These are phyloP conservation scores for Meyerozyma smithsonii DNA, from an alignment of 1,139 yeast genomes.

Conservation along the genomic window DNA sequence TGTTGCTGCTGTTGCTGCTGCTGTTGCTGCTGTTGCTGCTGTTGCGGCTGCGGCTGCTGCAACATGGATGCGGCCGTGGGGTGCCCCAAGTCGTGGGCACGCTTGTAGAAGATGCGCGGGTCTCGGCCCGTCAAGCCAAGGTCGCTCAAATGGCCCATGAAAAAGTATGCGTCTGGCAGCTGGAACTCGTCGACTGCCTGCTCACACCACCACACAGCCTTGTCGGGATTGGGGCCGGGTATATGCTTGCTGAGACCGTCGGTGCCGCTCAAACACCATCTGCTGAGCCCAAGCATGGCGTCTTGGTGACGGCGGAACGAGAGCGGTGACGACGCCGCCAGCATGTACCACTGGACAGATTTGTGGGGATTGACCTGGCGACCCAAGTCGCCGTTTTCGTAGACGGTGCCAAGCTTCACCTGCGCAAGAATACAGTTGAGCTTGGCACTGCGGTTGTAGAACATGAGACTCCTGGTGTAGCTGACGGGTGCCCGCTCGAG, in stretches of 20 bases:
- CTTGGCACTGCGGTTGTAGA: constrained; percentile 74
- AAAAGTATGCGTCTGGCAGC: constrained; percentile 75
- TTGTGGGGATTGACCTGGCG: constrained; percentile 63
- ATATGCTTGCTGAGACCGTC: constrained; percentile 48
- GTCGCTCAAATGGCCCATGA: constrained; percentile 78
- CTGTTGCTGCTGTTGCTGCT: not conserved
- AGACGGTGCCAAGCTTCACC: constrained; percentile 79
- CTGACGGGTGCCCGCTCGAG: constrained; percentile 43
- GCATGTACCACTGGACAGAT: constrained; percentile 85
- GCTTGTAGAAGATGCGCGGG: constrained; percentile 9
- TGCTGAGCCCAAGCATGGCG: constrained; percentile 83
- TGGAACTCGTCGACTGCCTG: constrained; percentile 73
- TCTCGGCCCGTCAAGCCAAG: constrained; percentile 47
- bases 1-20: not conserved
- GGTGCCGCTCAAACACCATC: constrained; percentile 89
- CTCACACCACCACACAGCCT: constrained; percentile 88
- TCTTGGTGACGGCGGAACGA: constrained; percentile 67
- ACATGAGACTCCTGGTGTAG: constrained; percentile 58
- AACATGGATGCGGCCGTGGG: constrained; percentile 3
- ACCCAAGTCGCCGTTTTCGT: constrained; percentile 78
- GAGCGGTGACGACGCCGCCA: constrained; percentile 60
- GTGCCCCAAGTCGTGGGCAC: constrained; percentile 5
- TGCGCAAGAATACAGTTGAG: constrained; percentile 77
- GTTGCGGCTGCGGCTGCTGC: not conserved
- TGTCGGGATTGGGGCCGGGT: constrained; percentile 63